phyloP scores from a whole-genome alignment of 495 filamentous ascomycete genomes.

The Penicillium angulare region DNA sequence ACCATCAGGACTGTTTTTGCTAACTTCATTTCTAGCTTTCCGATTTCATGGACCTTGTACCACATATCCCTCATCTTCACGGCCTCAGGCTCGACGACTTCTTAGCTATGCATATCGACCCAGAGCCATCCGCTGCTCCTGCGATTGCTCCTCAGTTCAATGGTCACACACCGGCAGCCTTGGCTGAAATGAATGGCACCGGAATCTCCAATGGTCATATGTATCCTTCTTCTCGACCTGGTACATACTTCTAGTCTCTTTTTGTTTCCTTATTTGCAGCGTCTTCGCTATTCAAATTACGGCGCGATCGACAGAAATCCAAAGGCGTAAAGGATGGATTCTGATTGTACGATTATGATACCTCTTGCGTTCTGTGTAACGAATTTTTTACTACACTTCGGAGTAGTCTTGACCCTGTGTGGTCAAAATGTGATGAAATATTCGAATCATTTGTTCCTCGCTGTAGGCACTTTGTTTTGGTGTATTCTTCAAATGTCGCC shows the following conservation, averaged over 20 bases:
- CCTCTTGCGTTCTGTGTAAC: constrained; percentile 39
- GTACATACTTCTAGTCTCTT: constrained; percentile 48
- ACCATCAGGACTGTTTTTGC: constrained; percentile 19
- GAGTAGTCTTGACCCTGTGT: constrained; percentile 6
- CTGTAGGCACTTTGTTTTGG: too few relatives aligned
- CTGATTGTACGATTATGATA: constrained; percentile 54
- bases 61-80: constrained; percentile 66
- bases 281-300: constrained; percentile 25
- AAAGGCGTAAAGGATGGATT: constrained; percentile 38
- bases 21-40: constrained; percentile 48
- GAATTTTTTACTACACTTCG: constrained; percentile 25
- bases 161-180: constrained; percentile 26
- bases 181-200: constrained; percentile 25
- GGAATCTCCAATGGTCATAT: constrained; percentile 37
- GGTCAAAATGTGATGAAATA: not conserved
- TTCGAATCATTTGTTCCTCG: not conserved
- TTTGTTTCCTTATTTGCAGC: constrained; percentile 19
- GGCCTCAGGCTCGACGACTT: constrained; percentile 54
- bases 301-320: constrained; percentile 22
- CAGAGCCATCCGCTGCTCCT: constrained; percentile 28
- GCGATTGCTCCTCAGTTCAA: constrained; percentile 24
- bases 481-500: not conserved
- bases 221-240: constrained; percentile 34
- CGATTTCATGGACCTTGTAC: constrained; percentile 71
- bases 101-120: constrained; percentile 48